These are phyloP conservation scores for Arxiozyma telluris DNA, from an alignment of 1,139 yeast species.

Conservation along the genomic window DNA sequence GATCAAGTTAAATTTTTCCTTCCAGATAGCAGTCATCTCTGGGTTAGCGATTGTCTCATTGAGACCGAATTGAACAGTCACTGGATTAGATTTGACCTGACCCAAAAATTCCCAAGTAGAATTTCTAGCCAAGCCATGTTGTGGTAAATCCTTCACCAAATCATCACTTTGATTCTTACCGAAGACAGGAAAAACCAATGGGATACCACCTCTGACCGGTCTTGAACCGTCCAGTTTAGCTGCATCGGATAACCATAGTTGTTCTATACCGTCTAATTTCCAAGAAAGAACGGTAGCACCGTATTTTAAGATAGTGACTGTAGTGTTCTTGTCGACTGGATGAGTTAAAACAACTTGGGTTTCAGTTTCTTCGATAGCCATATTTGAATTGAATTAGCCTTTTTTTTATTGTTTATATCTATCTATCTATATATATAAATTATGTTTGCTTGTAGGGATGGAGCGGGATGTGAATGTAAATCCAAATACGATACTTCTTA, in stretches of 20 bases:
- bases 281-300: constrained; percentile 90
- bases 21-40: constrained; percentile 50
- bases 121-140: constrained; percentile 92
- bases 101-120: constrained; percentile 91
- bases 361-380: constrained; percentile 54
- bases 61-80: constrained; percentile 79
- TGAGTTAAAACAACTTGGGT: constrained; percentile 53
- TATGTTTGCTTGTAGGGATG: not conserved
- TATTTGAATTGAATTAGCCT: constrained; percentile 7
- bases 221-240: constrained; percentile 84
- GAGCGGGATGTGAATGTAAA: no score
- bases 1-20: constrained; percentile 66
- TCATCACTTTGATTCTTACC: constrained; percentile 53
- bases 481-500: no score
- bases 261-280: constrained; percentile 63
- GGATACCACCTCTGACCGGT: constrained; percentile 96
- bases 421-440: not conserved
- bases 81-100: constrained; percentile 50
- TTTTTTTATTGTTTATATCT: not conserved
- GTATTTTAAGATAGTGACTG: constrained; percentile 60
- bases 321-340: constrained; percentile 44
- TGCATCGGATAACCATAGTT: constrained; percentile 58
- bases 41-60: constrained; percentile 70
- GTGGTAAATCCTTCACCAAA: constrained; percentile 51
- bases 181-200: constrained; percentile 89